Evolutionary conservation across 2,329 filamentous ascomycete genomes (phyloP), one percentile per base, ranked within the genome.

Genomic region (Penicillium sp.): DNA sequence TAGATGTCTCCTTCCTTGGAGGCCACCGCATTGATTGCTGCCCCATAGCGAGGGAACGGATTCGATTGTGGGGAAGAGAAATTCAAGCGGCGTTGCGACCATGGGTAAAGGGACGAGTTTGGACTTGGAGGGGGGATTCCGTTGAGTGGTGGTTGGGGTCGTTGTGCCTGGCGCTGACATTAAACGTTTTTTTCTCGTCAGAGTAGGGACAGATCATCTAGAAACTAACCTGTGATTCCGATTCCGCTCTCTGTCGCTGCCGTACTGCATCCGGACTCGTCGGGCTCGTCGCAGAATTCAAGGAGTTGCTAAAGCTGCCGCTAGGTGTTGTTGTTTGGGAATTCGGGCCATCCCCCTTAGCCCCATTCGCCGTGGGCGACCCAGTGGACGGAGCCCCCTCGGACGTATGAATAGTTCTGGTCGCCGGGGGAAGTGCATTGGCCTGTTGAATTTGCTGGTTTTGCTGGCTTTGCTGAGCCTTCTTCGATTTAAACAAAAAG

Each of bases 1-100:
- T 97, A 99, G 53, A 99, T 89, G 65, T 96, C 91, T 56, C 95
- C 95, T 74, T 99, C 94, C 75, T 97, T 97, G 36, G 92, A 97
- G 23, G 92, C 89, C 14, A 88, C 82, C 0, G 91, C 84, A 72
- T 99, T 99, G 71, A 97, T 93, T 7, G 95, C 94, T 47, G 95
- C 91, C 70, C 94, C 94, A 81, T 99, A 99, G 71, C 94, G 86
- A 13, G 94, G 94, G 65, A 99, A 99, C 0, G 94, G 94, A 63
- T 90, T 92, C 10, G 87, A 83, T 67, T 91, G 87, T 2, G 87
- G 83, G 5, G 90, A 86, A 14, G 90, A 90, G 72, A 96, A 96
- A 61, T 89, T 93, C 49, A 99, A 75, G 52, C 90, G 86, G 56
- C 91, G 86, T 70, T 96, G 90, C 60, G 93, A 96, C 94, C 94